A percentile compares a stretch with the other conserved stretches of the same genome.
phyloP scores from a whole-genome alignment of 148 eudicot species.

The Gaultheria prostrata region DNA sequence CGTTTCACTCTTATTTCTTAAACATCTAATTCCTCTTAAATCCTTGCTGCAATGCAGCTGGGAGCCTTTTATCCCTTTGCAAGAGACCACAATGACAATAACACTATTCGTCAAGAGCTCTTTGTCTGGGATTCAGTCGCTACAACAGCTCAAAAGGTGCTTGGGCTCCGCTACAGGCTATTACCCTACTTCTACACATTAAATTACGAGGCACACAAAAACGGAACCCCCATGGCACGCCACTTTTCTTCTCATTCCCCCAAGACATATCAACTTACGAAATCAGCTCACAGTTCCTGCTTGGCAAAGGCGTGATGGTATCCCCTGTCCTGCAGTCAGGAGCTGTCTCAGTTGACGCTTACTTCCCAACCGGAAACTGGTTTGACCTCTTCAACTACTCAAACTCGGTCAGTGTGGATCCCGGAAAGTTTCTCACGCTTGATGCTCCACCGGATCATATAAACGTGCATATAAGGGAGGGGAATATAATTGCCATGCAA shows the following conservation, averaged over 20 bases:
- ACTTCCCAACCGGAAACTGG: constrained; percentile 86
- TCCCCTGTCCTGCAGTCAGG: constrained; percentile 66
- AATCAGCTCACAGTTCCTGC: constrained; percentile 63
- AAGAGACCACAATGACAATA: constrained; percentile 58
- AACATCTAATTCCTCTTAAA: neutral
- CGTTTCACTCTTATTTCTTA: neutral
- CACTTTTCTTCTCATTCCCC: constrained; percentile 78
- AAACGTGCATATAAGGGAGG: constrained; percentile 74
- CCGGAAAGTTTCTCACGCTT: constrained; percentile 40
- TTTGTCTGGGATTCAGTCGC: constrained; percentile 78
- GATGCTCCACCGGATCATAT: constrained; percentile 71
- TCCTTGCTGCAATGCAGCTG: constrained; percentile 34
- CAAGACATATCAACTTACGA: constrained; percentile 49
- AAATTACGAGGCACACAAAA: constrained; percentile 61
- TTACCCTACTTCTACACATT: constrained; percentile 72
- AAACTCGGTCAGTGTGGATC: constrained; percentile 30
- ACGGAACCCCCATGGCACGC: constrained; percentile 64
- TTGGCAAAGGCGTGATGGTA: constrained; percentile 70
- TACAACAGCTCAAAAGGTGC: constrained; percentile 56
- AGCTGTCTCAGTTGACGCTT: constrained; percentile 46
- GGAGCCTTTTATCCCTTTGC: constrained; percentile 93
- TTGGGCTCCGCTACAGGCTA: constrained; percentile 70
- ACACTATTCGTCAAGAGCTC: constrained; percentile 56
- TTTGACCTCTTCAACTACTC: constrained; percentile 67
- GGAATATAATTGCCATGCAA: constrained; percentile 68